Conservation (phyloP, 345 rosid genomes). For the Carallia brachiata region DNA sequence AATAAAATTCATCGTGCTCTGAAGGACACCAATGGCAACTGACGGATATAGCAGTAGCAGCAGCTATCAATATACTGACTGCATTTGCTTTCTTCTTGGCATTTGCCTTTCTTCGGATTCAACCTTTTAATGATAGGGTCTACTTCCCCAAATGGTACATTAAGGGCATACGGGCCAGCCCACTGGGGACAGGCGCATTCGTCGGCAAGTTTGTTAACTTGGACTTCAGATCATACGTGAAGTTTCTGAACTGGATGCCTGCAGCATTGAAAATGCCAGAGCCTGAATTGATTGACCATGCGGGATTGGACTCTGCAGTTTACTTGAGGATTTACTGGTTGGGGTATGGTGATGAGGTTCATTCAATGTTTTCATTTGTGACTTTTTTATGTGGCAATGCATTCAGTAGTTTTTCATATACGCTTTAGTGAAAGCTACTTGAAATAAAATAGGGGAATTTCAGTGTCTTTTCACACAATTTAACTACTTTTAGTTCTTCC, state of each 20-base stretch:
- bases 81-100: slow-evolving; percentile 73
- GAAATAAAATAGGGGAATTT: no score
- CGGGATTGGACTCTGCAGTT: slow-evolving; percentile 86
- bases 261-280: slow-evolving; percentile 91
- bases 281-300: slow-evolving; percentile 83
- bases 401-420: background rate
- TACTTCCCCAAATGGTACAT: slow-evolving; percentile 95
- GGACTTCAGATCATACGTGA: slow-evolving; percentile 65
- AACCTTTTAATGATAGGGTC: slow-evolving; percentile 87
- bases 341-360: slow-evolving; percentile 52
- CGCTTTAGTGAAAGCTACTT: no score
- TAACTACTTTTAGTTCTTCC: no score
- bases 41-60: slow-evolving; percentile 76
- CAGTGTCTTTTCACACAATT: no score
- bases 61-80: slow-evolving; percentile 71
- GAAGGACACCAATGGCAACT: slow-evolving; percentile 57
- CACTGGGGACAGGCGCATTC: slow-evolving; percentile 47
- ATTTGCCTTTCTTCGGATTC: slow-evolving; percentile 79
- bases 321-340: slow-evolving; percentile 77
- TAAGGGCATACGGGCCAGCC: slow-evolving; percentile 74
- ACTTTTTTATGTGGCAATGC: background rate
- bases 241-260: slow-evolving; percentile 90
- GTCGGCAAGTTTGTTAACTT: slow-evolving; percentile 71
- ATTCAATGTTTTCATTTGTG: no score
- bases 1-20: slow-evolving; percentile 4